Conservation (phyloP, 306 rosid species). For the Carpinus fangiana region DNA sequence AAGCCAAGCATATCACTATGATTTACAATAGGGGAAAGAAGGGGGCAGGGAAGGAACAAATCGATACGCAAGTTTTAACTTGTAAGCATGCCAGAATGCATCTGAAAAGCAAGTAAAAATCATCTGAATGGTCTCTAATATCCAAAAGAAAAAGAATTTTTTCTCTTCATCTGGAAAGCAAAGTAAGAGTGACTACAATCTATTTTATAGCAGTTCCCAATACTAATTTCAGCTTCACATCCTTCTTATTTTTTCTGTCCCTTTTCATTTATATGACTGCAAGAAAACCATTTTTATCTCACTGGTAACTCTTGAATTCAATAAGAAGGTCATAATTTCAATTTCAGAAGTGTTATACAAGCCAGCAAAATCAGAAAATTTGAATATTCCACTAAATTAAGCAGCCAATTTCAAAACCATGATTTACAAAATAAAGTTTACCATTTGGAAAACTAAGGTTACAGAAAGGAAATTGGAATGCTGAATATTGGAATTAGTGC, state of each 20-base stretch:
- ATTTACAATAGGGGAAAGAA: background rate
- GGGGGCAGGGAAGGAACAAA: background rate
- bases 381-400: background rate
- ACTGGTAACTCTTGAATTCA: background rate
- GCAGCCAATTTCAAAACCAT: background rate
- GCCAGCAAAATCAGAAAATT: background rate
- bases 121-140: background rate
- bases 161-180: background rate
- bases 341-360: no score
- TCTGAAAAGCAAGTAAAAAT: background rate
- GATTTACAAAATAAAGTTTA: no score
- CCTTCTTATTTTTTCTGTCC: background rate
- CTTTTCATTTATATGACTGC: background rate
- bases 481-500: no score
- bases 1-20: background rate
- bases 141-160: background rate
- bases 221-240: background rate
- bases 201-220: background rate
- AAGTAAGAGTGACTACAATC: background rate
- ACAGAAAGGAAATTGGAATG: no score
- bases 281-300: background rate
- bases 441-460: background rate
- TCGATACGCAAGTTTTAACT: background rate
- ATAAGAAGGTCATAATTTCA: no score
- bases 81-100: background rate